Conservation (phyloP, 2,329 filamentous ascomycete genomes). For the Penicillium sp. region DNA sequence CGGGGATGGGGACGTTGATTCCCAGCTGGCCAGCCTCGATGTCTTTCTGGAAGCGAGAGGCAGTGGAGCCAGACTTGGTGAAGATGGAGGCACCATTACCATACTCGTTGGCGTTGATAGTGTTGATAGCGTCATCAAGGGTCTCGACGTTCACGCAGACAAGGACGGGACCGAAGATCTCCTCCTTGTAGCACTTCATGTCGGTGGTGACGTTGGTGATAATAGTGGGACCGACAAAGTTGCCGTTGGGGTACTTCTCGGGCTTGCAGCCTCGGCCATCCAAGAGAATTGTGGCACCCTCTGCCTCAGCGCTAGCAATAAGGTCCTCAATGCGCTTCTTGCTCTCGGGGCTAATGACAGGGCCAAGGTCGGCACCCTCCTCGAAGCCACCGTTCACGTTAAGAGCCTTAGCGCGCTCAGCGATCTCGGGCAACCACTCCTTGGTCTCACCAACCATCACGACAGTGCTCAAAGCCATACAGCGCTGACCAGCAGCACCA, state of each 20-base stretch:
- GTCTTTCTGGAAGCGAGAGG: slow-evolving; percentile 63
- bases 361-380: slow-evolving; percentile 62
- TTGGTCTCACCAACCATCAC: slow-evolving; percentile 67
- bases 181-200: slow-evolving; percentile 67
- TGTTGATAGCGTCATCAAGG: slow-evolving; percentile 61
- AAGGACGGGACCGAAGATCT: slow-evolving; percentile 68
- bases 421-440: slow-evolving; percentile 65
- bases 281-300: slow-evolving; percentile 64
- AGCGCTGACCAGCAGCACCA: slow-evolving; percentile 67
- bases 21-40: slow-evolving; percentile 67
- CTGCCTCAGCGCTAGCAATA: slow-evolving; percentile 61
- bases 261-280: slow-evolving; percentile 63
- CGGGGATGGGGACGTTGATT: slow-evolving; percentile 67
- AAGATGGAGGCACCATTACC: slow-evolving; percentile 68
- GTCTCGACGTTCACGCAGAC: slow-evolving; percentile 62
- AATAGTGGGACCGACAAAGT: slow-evolving; percentile 66
- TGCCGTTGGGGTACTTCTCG: slow-evolving; percentile 65
- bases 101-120: slow-evolving; percentile 68
- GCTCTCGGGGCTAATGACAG: slow-evolving; percentile 63
- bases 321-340: slow-evolving; percentile 64
- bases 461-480: slow-evolving; percentile 67
- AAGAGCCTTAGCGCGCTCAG: slow-evolving; percentile 60
- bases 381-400: slow-evolving; percentile 65
- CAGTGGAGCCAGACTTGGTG: slow-evolving; percentile 62
- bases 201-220: slow-evolving; percentile 65